phyloP scores from a whole-genome alignment of 495 filamentous ascomycete species.

The Xylaria scruposa region DNA sequence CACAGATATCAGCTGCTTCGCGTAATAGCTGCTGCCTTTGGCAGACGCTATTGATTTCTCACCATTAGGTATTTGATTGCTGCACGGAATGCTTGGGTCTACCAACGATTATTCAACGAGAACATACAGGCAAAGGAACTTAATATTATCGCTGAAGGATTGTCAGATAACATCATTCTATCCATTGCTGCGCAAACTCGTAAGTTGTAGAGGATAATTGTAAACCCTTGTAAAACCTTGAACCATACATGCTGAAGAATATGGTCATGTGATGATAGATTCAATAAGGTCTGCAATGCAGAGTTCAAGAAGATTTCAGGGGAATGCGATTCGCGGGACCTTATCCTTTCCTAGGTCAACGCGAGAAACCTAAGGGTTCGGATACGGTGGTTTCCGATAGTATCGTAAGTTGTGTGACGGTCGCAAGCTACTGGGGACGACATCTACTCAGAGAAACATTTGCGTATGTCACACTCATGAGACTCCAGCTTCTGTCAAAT shows the following conservation, averaged over 20 bases:
- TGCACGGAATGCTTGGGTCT: not conserved
- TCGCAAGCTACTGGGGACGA: not conserved
- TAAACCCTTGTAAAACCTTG: not conserved
- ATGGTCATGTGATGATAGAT: slow-evolving; percentile 16
- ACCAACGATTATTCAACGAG: not conserved
- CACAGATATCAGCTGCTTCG: not conserved
- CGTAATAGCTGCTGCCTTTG: not conserved
- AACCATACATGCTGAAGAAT: not conserved
- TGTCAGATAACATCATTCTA: not conserved
- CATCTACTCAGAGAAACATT: not conserved
- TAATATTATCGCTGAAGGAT: too few species aligned
- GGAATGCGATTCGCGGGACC: not conserved
- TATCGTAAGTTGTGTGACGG: not conserved
- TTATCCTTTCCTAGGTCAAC: not conserved
- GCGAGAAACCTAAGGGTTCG: not conserved
- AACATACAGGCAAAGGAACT: not conserved
- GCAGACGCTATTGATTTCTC: not conserved
- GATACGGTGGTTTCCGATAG: not conserved
- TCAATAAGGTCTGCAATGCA: not conserved
- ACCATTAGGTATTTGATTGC: not conserved
- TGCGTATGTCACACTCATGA: not conserved
- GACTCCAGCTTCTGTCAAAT: not conserved
- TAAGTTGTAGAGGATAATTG: not conserved
- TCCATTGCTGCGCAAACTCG: not conserved
- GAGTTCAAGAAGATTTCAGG: not conserved